phyloP scores from a whole-genome alignment of 306 rosid species.

The Fragaria iinumae region DNA sequence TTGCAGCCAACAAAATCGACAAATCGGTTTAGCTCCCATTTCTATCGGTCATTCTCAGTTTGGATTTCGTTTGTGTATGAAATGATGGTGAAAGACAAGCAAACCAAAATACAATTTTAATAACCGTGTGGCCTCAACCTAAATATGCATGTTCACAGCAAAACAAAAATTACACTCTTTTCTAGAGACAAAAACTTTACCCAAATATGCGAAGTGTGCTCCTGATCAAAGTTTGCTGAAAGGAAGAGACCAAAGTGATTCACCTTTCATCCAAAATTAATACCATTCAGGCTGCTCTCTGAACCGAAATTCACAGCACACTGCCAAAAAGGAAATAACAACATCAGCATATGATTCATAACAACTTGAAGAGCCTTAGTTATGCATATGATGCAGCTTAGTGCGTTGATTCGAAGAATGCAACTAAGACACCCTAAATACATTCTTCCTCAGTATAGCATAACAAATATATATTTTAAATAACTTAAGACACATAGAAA shows the following conservation, averaged over 20 bases:
- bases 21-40: too few species aligned
- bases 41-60: too few species aligned
- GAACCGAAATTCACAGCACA: conserved; percentile 88
- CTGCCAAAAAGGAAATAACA: conserved; percentile 33
- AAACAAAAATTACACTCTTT: too few species aligned
- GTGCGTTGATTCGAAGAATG: background rate
- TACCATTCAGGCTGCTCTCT: conserved; percentile 84
- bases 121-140: too few species aligned
- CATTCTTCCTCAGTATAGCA: background rate
- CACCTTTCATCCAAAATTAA: conserved; percentile 83
- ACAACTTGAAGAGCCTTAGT: background rate
- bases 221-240: conserved; percentile 73
- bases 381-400: background rate
- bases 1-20: too few species aligned
- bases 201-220: conserved; percentile 38
- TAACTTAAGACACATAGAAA: background rate
- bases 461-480: background rate
- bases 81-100: too few species aligned
- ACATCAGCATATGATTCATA: background rate
- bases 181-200: too few species aligned
- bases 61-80: too few species aligned
- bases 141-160: too few species aligned
- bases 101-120: too few species aligned
- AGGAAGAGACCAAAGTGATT: conserved; percentile 77
- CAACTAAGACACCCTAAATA: background rate